phyloP scores from a whole-genome alignment of 1,284 basidiomycete species.

The Trichosporon ovoides region DNA sequence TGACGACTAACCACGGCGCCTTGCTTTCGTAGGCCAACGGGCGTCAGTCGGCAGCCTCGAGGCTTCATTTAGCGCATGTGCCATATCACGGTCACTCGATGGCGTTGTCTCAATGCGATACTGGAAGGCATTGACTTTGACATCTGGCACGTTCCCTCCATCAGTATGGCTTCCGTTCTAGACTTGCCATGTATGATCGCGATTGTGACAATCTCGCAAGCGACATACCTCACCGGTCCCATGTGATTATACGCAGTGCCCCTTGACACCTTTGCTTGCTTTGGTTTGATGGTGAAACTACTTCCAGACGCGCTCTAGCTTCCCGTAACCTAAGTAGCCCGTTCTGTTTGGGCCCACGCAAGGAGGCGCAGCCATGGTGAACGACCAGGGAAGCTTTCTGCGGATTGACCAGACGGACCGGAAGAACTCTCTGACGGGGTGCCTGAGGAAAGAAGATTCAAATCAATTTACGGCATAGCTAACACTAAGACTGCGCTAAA shows the following conservation, averaged over 20 bases:
- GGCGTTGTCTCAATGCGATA: too few relatives aligned
- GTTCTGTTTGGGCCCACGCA: background rate
- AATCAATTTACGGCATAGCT: background rate
- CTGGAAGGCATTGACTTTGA: too few relatives aligned
- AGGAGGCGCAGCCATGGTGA: background rate
- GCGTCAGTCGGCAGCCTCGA: too few relatives aligned
- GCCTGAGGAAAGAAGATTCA: slow-evolving; percentile 1
- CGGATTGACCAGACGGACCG: background rate
- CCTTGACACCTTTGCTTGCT: background rate
- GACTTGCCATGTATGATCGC: too few relatives aligned
- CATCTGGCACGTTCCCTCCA: too few relatives aligned
- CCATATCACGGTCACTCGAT: too few relatives aligned
- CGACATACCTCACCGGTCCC: too few relatives aligned
- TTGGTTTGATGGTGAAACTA: slow-evolving; percentile 4
- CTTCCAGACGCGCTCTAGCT: background rate
- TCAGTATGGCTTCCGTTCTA: too few relatives aligned
- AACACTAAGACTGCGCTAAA: background rate
- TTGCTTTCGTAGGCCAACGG: too few relatives aligned
- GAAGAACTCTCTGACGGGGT: background rate
- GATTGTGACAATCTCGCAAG: too few relatives aligned
- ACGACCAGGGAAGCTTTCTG: background rate
- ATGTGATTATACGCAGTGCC: background rate
- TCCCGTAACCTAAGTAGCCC: slow-evolving; percentile 4
- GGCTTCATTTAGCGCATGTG: too few relatives aligned
- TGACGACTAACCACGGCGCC: too few relatives aligned